These are phyloP conservation scores for Blastobotrys indianensis DNA, from an alignment of 1,139 yeast species.

Conservation along the genomic window DNA sequence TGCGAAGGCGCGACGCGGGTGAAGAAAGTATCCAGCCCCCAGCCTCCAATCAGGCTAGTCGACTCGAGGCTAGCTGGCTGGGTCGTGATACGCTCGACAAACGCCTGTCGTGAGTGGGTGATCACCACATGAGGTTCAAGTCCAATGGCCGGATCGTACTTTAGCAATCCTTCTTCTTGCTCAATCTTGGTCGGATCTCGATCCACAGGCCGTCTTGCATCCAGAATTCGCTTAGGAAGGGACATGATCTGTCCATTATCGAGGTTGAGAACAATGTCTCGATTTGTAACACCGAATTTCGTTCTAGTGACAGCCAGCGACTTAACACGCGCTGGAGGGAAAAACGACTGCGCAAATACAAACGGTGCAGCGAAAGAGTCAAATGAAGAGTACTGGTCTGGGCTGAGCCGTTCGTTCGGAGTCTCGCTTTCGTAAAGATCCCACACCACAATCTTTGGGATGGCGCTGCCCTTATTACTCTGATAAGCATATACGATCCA, in stretches of 20 bases:
- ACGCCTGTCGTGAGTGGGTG: conserved; percentile 37
- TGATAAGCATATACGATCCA: conserved; percentile 73
- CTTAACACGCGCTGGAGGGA: conserved; percentile 48
- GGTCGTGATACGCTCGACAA: conserved; percentile 37
- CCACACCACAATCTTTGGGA: conserved; percentile 60
- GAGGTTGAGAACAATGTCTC: conserved; percentile 57
- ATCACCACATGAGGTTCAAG: conserved; percentile 43
- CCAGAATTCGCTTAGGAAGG: conserved; percentile 52
- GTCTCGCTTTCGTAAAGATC: conserved; percentile 67
- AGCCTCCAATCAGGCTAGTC: conserved; percentile 63
- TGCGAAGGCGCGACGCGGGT: conserved; percentile 74
- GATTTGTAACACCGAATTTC: conserved; percentile 65
- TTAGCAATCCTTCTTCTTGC: conserved; percentile 53
- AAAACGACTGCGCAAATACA: conserved; percentile 47
- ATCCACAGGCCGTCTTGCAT: conserved; percentile 40
- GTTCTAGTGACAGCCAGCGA: conserved; percentile 57
- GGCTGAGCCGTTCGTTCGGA: conserved; percentile 41
- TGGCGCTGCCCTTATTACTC: conserved; percentile 43
- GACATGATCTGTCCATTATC: conserved; percentile 57
- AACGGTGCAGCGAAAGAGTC: conserved; percentile 40
- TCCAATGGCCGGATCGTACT: conserved; percentile 61
- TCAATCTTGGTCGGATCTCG: conserved; percentile 51
- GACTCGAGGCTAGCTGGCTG: conserved; percentile 74
- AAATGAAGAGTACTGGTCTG: conserved; percentile 36
- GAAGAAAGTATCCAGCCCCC: conserved; percentile 67